phyloP scores from a whole-genome alignment of 169 alveolate species.

The Plasmodium billcollinsi region DNA sequence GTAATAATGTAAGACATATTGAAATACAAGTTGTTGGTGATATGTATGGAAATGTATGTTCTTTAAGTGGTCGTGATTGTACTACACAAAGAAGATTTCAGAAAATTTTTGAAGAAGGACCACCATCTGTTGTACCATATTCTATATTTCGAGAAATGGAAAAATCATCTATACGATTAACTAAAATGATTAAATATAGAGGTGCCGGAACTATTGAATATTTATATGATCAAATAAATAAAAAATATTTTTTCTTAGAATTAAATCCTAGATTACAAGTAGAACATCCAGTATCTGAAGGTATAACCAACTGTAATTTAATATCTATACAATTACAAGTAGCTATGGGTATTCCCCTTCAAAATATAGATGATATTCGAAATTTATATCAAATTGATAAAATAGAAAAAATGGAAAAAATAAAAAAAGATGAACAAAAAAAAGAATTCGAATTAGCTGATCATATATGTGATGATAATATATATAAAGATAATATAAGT shows the following conservation, averaged over 20 bases:
- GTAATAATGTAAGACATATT: constrained; percentile 90
- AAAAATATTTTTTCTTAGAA: constrained; percentile 90
- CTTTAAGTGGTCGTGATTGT: constrained; percentile 94
- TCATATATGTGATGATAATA: background rate
- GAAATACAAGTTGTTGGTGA: constrained; percentile 95
- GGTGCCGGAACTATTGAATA: constrained; percentile 96
- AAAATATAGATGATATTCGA: constrained; percentile 86
- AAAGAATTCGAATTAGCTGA: background rate
- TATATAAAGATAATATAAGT: background rate
- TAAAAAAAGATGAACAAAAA: constrained; percentile 28
- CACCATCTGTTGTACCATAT: constrained; percentile 88
- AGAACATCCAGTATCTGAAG: constrained; percentile 97
- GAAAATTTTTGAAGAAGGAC: constrained; percentile 94
- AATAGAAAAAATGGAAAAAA: constrained; percentile 17
- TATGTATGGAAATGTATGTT: constrained; percentile 90
- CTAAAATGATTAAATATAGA: constrained; percentile 90
- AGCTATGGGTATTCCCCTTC: constrained; percentile 90
- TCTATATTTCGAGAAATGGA: constrained; percentile 91
- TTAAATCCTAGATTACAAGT: constrained; percentile 93
- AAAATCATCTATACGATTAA: constrained; percentile 90
- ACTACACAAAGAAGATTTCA: constrained; percentile 95
- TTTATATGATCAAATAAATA: constrained; percentile 88
- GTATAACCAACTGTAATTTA: constrained; percentile 90
- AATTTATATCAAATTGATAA: constrained; percentile 75
- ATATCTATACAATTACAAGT: constrained; percentile 90